Evolutionary conservation across 805 yeast species (phyloP), one percentile per base, ranked within the genome.

Genomic region (Wickerhamomyces bovis): DNA sequence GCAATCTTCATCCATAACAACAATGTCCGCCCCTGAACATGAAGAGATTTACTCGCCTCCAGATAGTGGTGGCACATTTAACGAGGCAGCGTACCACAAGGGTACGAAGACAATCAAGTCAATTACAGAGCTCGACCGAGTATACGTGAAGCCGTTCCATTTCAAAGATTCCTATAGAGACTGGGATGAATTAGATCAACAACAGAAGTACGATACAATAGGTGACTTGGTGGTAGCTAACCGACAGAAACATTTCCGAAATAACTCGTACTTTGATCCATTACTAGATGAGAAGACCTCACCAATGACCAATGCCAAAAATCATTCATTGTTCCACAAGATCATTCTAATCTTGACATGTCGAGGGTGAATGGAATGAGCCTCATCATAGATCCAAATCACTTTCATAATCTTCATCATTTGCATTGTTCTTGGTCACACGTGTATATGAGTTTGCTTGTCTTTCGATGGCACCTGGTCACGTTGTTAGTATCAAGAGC

Each of bases 341-440:
- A 23, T 42, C 39, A 16, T n/a, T 33, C 13, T 10, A 18, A 33
- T 33, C 11, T 20, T 33, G 12, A 33, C 36, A 33, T 33, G 36
- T 13, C 20, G n/a, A 8, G 3, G 20, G 22, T 33, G 18, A 20
- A 13, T 8, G 6, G 11, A 2, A n/a, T n/a, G n/a, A n/a, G n/a
- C n/a, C n/a, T n/a, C 3, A 8, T 50, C 43, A 56, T n/a, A 66
- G 36, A 53, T 70, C 72, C 23, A 65, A 51, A 45, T 71, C 75
- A 50, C 68, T 70, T 36, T 71, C 75, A 15, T 65, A 66, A 21
- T 58, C 64, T n/a, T 57, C 57, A 7, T 42, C 33, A 4, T 45
- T 44, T 19, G 46, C 39, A 10, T 20, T 16, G 16, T 43, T 41
- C 44, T 56, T 41, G 42, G 46, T 42, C 48, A 54, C 13, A 52